Percentiles rank a stretch among this genome's conserved stretches.
Evolutionary conservation across 2,329 filamentous ascomycete species (phyloP).

Genomic region (Colletotrichum sp.): DNA sequence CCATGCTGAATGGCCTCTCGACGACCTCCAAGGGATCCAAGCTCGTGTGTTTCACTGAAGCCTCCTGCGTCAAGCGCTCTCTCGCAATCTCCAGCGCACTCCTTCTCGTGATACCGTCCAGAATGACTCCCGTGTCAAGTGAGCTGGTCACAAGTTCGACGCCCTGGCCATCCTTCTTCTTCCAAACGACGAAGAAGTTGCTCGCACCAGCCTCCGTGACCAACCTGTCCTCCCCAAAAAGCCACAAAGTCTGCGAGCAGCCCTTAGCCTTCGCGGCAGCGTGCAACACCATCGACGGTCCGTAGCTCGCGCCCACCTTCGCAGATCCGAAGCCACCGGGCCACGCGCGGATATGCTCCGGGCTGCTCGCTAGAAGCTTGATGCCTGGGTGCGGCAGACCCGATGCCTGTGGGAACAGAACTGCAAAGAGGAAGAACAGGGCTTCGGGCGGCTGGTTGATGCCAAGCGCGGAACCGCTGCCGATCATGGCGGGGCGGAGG

Average conservation of each 20-base stretch:
- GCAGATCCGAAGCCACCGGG: constrained; percentile 67
- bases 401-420: constrained; percentile 23
- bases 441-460: constrained; percentile 69
- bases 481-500: constrained; percentile 70
- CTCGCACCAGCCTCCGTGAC: constrained; percentile 67
- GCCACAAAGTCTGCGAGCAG: constrained; percentile 67
- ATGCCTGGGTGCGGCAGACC: neutral
- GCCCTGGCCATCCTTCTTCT: constrained; percentile 46
- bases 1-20: constrained; percentile 82
- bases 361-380: neutral
- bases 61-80: constrained; percentile 60
- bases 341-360: constrained; percentile 21
- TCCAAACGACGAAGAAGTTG: constrained; percentile 68
- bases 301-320: constrained; percentile 69
- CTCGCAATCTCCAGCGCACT: constrained; percentile 77
- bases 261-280: constrained; percentile 57
- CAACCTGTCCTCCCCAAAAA: constrained; percentile 59
- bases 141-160: constrained; percentile 82
- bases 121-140: constrained; percentile 80
- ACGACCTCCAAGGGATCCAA: constrained; percentile 55
- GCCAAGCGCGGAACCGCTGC: constrained; percentile 63
- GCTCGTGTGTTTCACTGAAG: constrained; percentile 44
- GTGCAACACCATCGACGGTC: constrained; percentile 60
- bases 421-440: constrained; percentile 66
- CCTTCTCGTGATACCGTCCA: constrained; percentile 83